Percentiles rank a stretch among this genome's conserved stretches.
phyloP scores from a whole-genome alignment of 2,329 filamentous ascomycete genomes.

The Beauveria scarabaeidicola region DNA sequence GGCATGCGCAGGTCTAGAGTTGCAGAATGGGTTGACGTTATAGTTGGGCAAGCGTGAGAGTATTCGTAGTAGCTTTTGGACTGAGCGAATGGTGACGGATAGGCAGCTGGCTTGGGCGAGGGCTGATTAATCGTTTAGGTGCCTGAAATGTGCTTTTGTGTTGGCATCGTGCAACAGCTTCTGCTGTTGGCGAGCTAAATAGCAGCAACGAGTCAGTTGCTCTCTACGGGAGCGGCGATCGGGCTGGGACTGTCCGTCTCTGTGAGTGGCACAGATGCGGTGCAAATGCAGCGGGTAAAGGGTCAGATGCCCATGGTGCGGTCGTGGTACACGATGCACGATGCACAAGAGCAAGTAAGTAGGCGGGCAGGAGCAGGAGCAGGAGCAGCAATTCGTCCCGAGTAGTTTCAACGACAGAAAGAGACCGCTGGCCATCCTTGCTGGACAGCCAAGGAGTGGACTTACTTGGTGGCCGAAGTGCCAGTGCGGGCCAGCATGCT shows the following conservation, averaged over 20 bases:
- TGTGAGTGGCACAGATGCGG: not conserved
- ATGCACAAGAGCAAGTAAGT: not conserved
- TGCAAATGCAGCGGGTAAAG: not conserved
- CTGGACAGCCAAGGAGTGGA: not conserved
- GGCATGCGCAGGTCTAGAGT: not conserved
- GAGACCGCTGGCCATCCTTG: not conserved
- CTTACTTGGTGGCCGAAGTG: conserved; percentile 4
- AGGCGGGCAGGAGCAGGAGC: not conserved
- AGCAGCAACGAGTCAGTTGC: not conserved
- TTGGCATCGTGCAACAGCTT: no score
- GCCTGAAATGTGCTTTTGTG: no score
- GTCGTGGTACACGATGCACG: not conserved
- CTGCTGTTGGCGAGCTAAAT: not conserved
- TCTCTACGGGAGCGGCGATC: not conserved
- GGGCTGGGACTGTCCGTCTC: not conserved
- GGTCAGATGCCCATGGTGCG: not conserved
- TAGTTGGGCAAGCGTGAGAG: not conserved
- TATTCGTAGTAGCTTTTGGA: not conserved
- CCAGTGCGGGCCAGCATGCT: not conserved
- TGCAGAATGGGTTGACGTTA: not conserved
- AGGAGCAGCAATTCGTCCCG: not conserved
- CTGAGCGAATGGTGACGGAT: not conserved
- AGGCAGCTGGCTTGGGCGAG: not conserved
- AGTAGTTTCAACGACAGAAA: not conserved
- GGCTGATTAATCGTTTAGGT: not conserved